A percentile compares a stretch with the other conserved stretches of the same genome.
phyloP scores from a whole-genome alignment of 75 land plant genomes.

The Sequoiadendron giganteum region DNA sequence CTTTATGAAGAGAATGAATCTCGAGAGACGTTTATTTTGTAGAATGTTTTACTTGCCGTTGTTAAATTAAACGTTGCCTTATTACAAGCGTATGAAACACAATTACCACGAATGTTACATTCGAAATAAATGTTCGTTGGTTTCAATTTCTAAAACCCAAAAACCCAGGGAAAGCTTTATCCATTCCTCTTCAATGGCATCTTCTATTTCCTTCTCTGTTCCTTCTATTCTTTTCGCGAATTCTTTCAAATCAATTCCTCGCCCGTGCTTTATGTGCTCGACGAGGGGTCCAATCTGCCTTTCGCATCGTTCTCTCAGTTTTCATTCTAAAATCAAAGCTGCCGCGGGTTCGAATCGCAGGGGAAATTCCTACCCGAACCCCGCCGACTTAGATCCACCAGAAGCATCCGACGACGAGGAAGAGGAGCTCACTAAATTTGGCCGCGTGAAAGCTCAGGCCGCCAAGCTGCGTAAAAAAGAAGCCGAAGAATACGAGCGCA shows the following conservation, averaged over 20 bases:
- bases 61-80: too few species aligned
- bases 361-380: conserved; percentile 32
- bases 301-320: background rate
- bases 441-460: conserved; percentile 55
- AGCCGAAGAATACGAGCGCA: conserved; percentile 58
- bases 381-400: conserved; percentile 76
- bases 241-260: background rate
- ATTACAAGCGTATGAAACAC: too few species aligned
- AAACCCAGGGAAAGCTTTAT: background rate
- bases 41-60: too few species aligned
- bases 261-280: too few species aligned
- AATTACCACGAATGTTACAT: too few species aligned
- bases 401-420: conserved; percentile 70
- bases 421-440: conserved; percentile 62
- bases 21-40: too few species aligned
- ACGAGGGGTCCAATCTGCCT: background rate
- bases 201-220: background rate
- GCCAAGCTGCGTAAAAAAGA: conserved; percentile 46
- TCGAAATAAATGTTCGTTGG: too few species aligned
- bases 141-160: background rate
- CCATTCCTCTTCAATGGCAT: background rate
- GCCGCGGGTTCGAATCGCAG: conserved; percentile 40
- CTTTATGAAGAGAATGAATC: too few species aligned
- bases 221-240: background rate
- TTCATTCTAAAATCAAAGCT: background rate